Percentiles rank a stretch among this genome's conserved stretches.
Conservation (phyloP, 352 stramenopile species). For the Phytophthora uliginosa region DNA sequence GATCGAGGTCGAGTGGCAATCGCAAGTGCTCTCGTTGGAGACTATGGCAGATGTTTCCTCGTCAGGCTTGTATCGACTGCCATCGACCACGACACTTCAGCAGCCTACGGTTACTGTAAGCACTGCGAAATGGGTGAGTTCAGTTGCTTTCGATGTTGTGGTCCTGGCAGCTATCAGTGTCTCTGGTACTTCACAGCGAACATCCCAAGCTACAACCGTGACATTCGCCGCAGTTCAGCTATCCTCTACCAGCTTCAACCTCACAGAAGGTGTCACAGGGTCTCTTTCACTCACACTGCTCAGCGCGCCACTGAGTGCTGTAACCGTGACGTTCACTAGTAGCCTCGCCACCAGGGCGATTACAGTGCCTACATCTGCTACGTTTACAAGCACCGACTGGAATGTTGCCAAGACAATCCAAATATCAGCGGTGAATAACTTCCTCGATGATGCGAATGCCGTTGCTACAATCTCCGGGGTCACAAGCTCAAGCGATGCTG, state of each 20-base stretch:
- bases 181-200: conserved; percentile 51
- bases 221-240: conserved; percentile 53
- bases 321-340: conserved; percentile 52
- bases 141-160: conserved; percentile 50
- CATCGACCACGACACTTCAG: conserved; percentile 33
- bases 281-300: conserved; percentile 46
- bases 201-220: conserved; percentile 29
- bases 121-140: conserved; percentile 32
- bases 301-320: conserved; percentile 41
- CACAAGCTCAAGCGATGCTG: conserved; percentile 42
- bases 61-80: conserved; percentile 45
- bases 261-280: conserved; percentile 46
- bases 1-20: conserved; percentile 54
- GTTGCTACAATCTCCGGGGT: conserved; percentile 30
- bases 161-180: conserved; percentile 37
- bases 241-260: conserved; percentile 47
- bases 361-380: conserved; percentile 25
- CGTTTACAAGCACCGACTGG: conserved; percentile 51
- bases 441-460: conserved; percentile 55
- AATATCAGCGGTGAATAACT: conserved; percentile 59
- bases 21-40: conserved; percentile 39
- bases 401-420: conserved; percentile 40
- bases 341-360: conserved; percentile 41
- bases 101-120: conserved; percentile 42
- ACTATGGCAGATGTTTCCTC: conserved; percentile 40